Base-by-base conservation (phyloP, 495 filamentous ascomycete genomes). In the Xylaria sp. region DNA sequence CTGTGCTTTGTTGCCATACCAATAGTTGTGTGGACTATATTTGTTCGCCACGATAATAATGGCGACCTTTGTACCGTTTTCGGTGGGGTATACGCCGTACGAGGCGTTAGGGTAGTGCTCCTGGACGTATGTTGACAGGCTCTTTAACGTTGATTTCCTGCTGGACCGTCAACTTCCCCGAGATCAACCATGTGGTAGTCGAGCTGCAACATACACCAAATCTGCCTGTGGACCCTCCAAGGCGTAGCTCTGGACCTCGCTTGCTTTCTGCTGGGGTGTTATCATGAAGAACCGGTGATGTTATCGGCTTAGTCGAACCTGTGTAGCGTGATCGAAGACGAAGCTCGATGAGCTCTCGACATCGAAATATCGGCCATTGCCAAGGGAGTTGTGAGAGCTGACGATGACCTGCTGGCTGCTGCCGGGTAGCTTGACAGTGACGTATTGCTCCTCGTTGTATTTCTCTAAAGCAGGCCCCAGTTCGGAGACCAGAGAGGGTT, bases 11-110 rank as follows among this genome's bases (percentile, higher is more conserved):
- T 48, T 3, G 17, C n/a, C 79, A 19, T 81, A 95, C 94, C 97
- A 99, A 87, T 92, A 98, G 85, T 99, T 99, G 77, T 93, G 92
- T 8, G 97, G 97, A 73, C 92, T 96, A 86, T 98, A 98, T 77
- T 97, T 97, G 85, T 94, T 97, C 41, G 96, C 92, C 48, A 97
- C 94, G 62, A 97, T 86, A 65, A 96, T 79, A 74, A 98, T 86
- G 48, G 94, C 93, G 26, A 98, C 80, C 67, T 88, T 87, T 26
- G 89, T 86, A 81, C 95, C 91, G 75, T 91, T 84, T 72, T 93
- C 89, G 71, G 89, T 90, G 37, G 95, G 91, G 77, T 92, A 96
- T 35, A 93, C 91, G 75, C 93, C 93, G 73, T 91, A 90, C 14
- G 92, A 90, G 63, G 90, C 92, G 73, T 86, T 90, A 1, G 93